phyloP scores from a whole-genome alignment of 768 basidiomycete species.

The Mycena rosella region DNA sequence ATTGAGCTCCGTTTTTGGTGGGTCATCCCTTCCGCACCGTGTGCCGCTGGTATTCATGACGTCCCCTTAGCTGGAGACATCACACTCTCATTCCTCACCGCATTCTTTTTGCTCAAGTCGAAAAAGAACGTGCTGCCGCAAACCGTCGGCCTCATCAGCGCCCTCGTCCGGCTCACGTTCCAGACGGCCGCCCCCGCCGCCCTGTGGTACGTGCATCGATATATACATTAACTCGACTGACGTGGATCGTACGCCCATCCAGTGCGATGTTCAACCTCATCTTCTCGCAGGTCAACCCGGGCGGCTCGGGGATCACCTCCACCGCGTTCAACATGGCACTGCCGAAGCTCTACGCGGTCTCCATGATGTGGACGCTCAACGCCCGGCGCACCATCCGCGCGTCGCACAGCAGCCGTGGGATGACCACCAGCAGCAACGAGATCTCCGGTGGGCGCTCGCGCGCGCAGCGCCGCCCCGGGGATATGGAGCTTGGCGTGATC shows the following conservation, averaged over 20 bases:
- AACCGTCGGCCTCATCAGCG: constrained; percentile 45
- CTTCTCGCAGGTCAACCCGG: constrained; percentile 46
- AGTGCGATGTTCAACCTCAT: constrained; percentile 49
- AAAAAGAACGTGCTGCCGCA: constrained; percentile 46
- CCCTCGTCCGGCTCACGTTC: constrained; percentile 48
- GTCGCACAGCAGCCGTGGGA: neutral
- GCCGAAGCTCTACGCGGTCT: constrained; percentile 50
- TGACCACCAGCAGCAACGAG: neutral
- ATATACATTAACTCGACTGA: no score
- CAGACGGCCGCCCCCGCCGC: constrained; percentile 46
- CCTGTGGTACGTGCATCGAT: neutral
- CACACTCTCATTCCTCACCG: constrained; percentile 41
- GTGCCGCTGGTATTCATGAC: no score
- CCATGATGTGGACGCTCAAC: constrained; percentile 54
- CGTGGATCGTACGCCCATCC: no score
- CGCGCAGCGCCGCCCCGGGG: neutral
- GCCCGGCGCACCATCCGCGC: constrained; percentile 41
- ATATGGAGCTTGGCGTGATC: no score
- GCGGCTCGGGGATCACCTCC: constrained; percentile 41
- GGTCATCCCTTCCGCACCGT: neutral
- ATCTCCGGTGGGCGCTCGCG: neutral
- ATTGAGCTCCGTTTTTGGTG: constrained; percentile 11
- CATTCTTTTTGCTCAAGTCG: constrained; percentile 44
- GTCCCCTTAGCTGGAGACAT: constrained; percentile 44
- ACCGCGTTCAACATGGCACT: constrained; percentile 45